A percentile compares a stretch with the other conserved stretches of the same genome.
Evolutionary conservation across 208 protist genomes (phyloP).

Genomic region (Trypanosoma cruzi): DNA sequence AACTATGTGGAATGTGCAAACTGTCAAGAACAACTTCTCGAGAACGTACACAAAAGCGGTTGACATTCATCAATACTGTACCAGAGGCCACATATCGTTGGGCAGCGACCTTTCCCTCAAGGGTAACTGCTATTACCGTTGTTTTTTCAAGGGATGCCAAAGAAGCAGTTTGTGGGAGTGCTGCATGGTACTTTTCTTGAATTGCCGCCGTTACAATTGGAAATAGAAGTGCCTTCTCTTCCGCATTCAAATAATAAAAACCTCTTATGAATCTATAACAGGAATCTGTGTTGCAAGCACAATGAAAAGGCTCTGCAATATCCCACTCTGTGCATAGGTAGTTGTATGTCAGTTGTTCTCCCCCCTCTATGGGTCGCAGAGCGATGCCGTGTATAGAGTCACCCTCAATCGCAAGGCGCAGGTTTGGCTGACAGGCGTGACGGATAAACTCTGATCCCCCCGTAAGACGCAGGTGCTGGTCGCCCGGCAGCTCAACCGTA

Average conservation of each 20-base stretch:
- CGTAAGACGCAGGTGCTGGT: constrained; percentile 74
- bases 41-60: constrained; percentile 11
- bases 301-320: constrained; percentile 80
- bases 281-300: constrained; percentile 72
- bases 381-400: constrained; percentile 68
- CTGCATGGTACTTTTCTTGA: constrained; percentile 56
- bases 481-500: constrained; percentile 76
- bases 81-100: constrained; percentile 61
- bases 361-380: constrained; percentile 67
- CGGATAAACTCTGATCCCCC: constrained; percentile 78
- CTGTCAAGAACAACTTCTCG: constrained; percentile 40
- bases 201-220: constrained; percentile 67
- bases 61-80: constrained; percentile 53
- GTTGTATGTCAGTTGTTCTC: constrained; percentile 84
- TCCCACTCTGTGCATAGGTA: constrained; percentile 90
- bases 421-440: constrained; percentile 87
- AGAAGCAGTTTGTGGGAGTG: constrained; percentile 36
- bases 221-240: constrained; percentile 76
- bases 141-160: constrained; percentile 32
- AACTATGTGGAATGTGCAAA: constrained; percentile 68
- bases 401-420: constrained; percentile 71
- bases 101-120: constrained; percentile 46
- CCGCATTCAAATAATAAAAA: constrained; percentile 71
- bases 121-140: constrained; percentile 36
- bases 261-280: constrained; percentile 86